Base-by-base conservation (phyloP, 805 yeast genomes). In the Jamesozyma piceae region DNA sequence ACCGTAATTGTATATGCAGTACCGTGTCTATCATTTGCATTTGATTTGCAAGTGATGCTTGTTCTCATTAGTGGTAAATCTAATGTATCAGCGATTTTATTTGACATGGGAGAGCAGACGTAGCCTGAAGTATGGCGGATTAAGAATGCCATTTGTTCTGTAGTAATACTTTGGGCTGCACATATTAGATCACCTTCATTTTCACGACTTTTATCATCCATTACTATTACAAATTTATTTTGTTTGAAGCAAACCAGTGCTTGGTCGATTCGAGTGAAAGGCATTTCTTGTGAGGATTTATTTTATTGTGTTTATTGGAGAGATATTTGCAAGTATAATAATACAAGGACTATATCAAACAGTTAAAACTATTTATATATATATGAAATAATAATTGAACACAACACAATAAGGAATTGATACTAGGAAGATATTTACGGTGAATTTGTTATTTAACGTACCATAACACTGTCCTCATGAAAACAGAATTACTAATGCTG, bases 121-220 rank as follows among this genome's bases (percentile, higher is more conserved):
- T 83, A 90, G 4, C 99, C 99, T 5, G 88, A 80, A 1, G 89
- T 78, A 53, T 83, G 73, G 51, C 90, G 80, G 37, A 92, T 95
- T 48, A 92, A 67, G 55, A 92, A 92, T 2, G 97, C 98, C 96
- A 92, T 87, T 51, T 88, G 78, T 56, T 80, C 80, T 36, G 83
- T 78, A 33, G 95, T 83, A 51, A 80, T 71, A 42, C 69, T 69
- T 50, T 82, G 78, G 31, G 96, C 99, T n/a, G 97, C 94, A 38
- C 85, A 80, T 53, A 92, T 87, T 57, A 92, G 71, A 60, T 92
- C 99, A 41, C 98, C 99, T 67, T 92, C 99, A 63, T 92, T 92
- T 64, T 92, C 99, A 53, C 99, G 79, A 58, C 75, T 75, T 63
- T 87, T 97, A 59, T 92, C 96, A 63, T 92, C 99, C 84, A 92